Base-by-base conservation (phyloP, 208 protist genomes). In the Acanthamoeba pearcei region DNA sequence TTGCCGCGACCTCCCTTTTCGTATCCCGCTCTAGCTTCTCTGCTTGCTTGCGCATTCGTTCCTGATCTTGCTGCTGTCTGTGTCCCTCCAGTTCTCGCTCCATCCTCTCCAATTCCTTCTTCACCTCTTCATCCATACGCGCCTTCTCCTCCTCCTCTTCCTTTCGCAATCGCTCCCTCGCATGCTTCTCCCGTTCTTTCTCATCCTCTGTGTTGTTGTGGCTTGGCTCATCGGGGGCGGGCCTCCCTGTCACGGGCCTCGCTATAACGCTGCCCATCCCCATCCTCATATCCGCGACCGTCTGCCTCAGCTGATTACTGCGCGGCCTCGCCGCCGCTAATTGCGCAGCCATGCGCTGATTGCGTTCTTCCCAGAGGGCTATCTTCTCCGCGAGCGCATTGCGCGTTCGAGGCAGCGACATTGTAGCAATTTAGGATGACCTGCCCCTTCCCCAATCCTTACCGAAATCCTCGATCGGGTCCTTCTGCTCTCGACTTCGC, bases 311-410 rank as follows among this genome's bases (percentile, higher is more conserved):
- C 19, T 42, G 72, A 27, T 38, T 55, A 51, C 80, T 88, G 19
- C 49, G 49, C 24, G 60, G 60, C 22, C 51, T 88, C 51, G 13
- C 8, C 27, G 35, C 24, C n/a, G 49, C 80, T 42, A 27, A 22
- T 42, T 88, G 80, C 6, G 74, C 74, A 6, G 35, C 74, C 29
- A 55, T 19, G 42, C 35, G 80, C 24, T 64, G 22, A n/a, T 88
- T 42, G 42, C 80, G 80, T 64, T 88, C 80, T 27, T 88, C 80
- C 51, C 46, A 88, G 10, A 88, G 80, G 22, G 80, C 80, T 12
- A 88, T 88, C 80, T 88, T 88, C 80, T 88, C 80, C 3, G 22
- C 3, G 24, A 88, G 80, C 80, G 80, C 5, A 42, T 88, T 88
- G 24, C 80, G 80, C 42, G 42, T 13, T n/a, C 80, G 80, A 49